phyloP scores from a whole-genome alignment of 169 alveolate species.

The Plasmodium blacklocki region DNA sequence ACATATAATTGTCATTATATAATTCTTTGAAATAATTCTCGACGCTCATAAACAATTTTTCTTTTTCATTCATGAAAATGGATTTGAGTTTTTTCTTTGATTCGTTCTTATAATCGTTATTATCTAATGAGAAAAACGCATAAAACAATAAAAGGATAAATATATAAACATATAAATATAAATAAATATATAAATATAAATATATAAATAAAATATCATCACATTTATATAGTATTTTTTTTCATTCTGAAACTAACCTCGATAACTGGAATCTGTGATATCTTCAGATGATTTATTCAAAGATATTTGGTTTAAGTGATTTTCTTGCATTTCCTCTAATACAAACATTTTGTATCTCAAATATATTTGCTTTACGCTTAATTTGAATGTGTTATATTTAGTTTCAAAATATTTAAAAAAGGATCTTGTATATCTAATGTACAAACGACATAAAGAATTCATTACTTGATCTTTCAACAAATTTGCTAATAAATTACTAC shows the following conservation, averaged over 20 bases:
- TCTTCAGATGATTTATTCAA: background rate
- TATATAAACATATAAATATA: background rate
- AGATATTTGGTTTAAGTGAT: conserved; percentile 27
- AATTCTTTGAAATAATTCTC: conserved; percentile 33
- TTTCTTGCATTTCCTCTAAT: conserved; percentile 25
- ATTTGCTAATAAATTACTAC: conserved; percentile 51
- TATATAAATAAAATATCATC: background rate
- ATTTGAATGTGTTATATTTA: conserved; percentile 49
- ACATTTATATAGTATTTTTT: background rate
- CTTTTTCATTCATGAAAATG: conserved; percentile 44
- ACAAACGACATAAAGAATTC: conserved; percentile 15
- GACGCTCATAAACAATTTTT: conserved; percentile 32
- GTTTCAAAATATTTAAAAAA: conserved; percentile 37
- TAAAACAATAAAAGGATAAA: background rate
- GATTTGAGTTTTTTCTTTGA: conserved; percentile 28
- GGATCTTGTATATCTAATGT: conserved; percentile 1
- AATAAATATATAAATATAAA: background rate
- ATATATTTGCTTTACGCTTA: conserved; percentile 51
- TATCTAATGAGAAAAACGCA: conserved; percentile 5
- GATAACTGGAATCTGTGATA: background rate
- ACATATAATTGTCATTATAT: conserved; percentile 30
- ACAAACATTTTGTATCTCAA: conserved; percentile 49
- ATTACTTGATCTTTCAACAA: conserved; percentile 50
- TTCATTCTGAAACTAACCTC: background rate
- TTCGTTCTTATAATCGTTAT: conserved; percentile 8